phyloP scores from a whole-genome alignment of 208 protist species.

The Naegleria lovaniensis region DNA sequence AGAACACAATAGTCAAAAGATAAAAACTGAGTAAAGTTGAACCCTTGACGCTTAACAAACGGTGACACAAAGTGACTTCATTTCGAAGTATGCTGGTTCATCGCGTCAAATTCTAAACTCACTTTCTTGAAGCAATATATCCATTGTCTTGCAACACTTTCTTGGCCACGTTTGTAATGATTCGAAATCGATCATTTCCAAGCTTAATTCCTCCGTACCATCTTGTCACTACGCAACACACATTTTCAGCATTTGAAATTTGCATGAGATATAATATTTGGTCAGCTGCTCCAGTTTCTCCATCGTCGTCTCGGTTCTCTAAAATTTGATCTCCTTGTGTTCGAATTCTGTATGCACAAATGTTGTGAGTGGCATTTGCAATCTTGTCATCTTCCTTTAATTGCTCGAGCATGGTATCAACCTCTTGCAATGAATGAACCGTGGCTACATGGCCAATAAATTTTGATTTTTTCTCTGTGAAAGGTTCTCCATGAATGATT shows the following conservation, averaged over 20 bases:
- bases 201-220: conserved; percentile 91
- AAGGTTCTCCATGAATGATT: conserved; percentile 7
- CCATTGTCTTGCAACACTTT: background rate
- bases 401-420: background rate
- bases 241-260: conserved; percentile 42
- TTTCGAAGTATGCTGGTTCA: too few relatives aligned
- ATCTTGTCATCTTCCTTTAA: conserved; percentile 60
- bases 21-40: too few relatives aligned
- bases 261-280: conserved; percentile 76
- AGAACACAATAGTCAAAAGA: too few relatives aligned
- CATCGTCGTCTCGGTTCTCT: conserved; percentile 83
- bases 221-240: conserved; percentile 75
- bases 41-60: too few relatives aligned
- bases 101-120: background rate
- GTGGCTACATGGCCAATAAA: background rate
- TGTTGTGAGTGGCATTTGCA: conserved; percentile 72
- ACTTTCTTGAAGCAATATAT: background rate
- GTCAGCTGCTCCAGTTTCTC: conserved; percentile 69
- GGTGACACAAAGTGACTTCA: too few relatives aligned
- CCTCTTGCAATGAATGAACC: background rate
- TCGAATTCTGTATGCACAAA: conserved; percentile 80
- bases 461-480: background rate
- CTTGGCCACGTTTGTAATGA: background rate
- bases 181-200: conserved; percentile 77
- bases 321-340: conserved; percentile 52